Conservation (phyloP, 345 rosid species). For the Moricandia moricandioides region DNA sequence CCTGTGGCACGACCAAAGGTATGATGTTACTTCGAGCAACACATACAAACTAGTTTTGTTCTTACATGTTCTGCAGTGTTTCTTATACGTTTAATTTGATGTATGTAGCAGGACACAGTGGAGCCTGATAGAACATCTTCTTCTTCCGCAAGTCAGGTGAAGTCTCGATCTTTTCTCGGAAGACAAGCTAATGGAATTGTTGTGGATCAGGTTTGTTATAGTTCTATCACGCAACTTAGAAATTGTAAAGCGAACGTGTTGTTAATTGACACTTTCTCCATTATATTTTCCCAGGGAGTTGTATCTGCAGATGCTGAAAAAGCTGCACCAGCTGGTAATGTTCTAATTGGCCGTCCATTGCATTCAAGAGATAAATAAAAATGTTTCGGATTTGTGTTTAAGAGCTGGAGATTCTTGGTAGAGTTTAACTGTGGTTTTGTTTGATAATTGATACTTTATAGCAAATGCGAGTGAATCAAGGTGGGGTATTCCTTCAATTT, state of each 20-base stretch:
- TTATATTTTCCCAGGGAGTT: constrained; percentile 48
- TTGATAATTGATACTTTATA: constrained; percentile 26
- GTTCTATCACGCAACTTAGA: background rate
- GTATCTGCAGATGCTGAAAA: constrained; percentile 64
- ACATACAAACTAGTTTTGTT: background rate
- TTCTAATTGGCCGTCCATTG: background rate
- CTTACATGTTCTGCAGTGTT: constrained; percentile 4
- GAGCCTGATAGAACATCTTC: constrained; percentile 78
- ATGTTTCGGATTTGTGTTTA: constrained; percentile 1
- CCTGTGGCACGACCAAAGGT: constrained; percentile 71
- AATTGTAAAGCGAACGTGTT: too few species aligned
- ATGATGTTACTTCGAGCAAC: constrained; percentile 9
- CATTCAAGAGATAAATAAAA: background rate
- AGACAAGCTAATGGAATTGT: constrained; percentile 82
- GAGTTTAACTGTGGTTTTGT: constrained; percentile 26
- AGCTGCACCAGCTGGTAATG: constrained; percentile 65
- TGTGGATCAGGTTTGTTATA: constrained; percentile 66
- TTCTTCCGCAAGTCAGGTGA: constrained; percentile 59
- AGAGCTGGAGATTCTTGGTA: constrained; percentile 9
- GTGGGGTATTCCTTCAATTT: constrained; percentile 93
- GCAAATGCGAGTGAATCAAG: constrained; percentile 57
- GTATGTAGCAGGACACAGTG: constrained; percentile 52
- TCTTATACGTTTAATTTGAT: constrained; percentile 3
- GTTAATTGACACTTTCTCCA: background rate
- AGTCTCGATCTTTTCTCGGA: constrained; percentile 76